A percentile compares a stretch with the other conserved stretches of the same genome.
These are phyloP conservation scores for Starmerella geochares DNA, from an alignment of 805 yeast genomes.

Conservation along the genomic window DNA sequence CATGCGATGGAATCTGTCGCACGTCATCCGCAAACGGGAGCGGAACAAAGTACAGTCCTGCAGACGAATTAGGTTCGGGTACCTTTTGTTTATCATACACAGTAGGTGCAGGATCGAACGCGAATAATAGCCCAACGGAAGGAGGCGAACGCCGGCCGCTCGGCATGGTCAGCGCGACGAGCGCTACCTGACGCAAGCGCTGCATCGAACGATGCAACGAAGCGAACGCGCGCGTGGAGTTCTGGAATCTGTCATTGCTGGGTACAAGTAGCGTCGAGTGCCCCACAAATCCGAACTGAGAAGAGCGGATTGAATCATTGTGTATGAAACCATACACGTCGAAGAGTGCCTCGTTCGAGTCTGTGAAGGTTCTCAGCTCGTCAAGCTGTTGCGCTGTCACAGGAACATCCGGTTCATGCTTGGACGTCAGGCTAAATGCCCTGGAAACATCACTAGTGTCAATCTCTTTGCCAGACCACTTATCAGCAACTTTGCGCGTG, in stretches of 20 bases:
- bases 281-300: conserved; percentile 37
- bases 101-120: conserved; percentile 7
- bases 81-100: neutral
- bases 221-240: conserved; percentile 58
- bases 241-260: conserved; percentile 46
- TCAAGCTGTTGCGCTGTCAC: conserved; percentile 3
- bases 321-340: conserved; percentile 31
- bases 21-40: conserved; percentile 71
- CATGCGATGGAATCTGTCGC: conserved; percentile 47
- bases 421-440: neutral
- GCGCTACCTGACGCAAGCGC: conserved; percentile 45
- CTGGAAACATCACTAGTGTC: neutral
- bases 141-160: conserved; percentile 33
- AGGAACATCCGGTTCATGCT: conserved; percentile 1
- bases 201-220: conserved; percentile 54
- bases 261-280: conserved; percentile 60
- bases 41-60: conserved; percentile 61
- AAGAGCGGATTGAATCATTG: conserved; percentile 36
- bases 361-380: conserved; percentile 7
- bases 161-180: conserved; percentile 33
- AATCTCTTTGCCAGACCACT: conserved; percentile 14
- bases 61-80: conserved; percentile 22
- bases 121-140: conserved; percentile 11
- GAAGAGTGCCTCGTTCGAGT: conserved; percentile 34
- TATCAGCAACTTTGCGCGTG: conserved; percentile 5